Conservation (phyloP, 768 basidiomycete species). For the Xerocomellus intermedius region DNA sequence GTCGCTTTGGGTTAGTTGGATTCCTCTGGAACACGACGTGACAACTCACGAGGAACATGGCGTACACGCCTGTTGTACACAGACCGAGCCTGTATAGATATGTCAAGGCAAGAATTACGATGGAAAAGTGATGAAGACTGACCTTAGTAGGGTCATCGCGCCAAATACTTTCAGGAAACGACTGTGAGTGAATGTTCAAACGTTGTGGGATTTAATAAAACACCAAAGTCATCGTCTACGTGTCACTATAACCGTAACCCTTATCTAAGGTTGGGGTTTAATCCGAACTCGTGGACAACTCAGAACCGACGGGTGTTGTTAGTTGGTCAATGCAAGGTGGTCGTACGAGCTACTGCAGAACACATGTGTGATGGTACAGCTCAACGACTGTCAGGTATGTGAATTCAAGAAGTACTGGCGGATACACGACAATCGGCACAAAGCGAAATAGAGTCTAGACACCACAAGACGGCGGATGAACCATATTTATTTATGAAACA, state of each 20-base stretch:
- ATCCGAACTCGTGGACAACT: not conserved
- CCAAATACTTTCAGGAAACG: not conserved
- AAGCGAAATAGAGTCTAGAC: too few species aligned
- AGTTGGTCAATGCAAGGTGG: not conserved
- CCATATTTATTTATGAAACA: not conserved
- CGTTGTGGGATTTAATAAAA: not conserved
- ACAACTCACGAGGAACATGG: slow-evolving; percentile 78
- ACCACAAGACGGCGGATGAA: not conserved
- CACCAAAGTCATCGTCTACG: slow-evolving; percentile 12
- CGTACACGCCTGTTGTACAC: slow-evolving; percentile 87
- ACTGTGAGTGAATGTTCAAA: not conserved
- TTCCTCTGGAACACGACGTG: not conserved
- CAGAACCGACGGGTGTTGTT: too few species aligned
- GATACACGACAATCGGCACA: not conserved
- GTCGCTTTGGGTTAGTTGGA: slow-evolving; percentile 5
- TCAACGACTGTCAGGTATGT: not conserved
- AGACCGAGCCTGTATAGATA: slow-evolving; percentile 51
- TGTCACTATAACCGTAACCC: slow-evolving; percentile 24
- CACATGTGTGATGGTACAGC: not conserved
- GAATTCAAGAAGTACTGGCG: not conserved
- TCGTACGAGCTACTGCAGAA: not conserved
- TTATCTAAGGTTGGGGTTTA: slow-evolving; percentile 17
- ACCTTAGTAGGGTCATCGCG: slow-evolving; percentile 30
- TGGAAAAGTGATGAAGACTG: not conserved
- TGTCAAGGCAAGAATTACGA: not conserved